phyloP scores from a whole-genome alignment of 176 grass and related monocot genomes.

The Cenchrus fungigraminus region DNA sequence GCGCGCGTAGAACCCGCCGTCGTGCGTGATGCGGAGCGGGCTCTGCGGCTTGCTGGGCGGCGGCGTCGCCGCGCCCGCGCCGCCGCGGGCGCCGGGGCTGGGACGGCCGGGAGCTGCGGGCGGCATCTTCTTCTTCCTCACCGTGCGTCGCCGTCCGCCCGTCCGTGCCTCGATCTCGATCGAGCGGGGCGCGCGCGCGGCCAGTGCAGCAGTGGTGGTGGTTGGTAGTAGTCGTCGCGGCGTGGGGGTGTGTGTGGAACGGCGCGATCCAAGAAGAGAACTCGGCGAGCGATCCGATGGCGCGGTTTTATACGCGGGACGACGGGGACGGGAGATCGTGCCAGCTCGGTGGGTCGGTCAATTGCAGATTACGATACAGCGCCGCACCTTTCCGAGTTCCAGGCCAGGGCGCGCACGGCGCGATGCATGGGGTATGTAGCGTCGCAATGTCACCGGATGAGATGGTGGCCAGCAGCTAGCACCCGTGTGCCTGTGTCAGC shows the following conservation, averaged over 20 bases:
- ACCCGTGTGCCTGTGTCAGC: background rate
- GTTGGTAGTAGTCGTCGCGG: conserved; percentile 6
- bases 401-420: background rate
- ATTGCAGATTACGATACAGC: conserved; percentile 45
- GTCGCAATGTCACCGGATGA: background rate
- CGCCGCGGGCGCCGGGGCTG: background rate
- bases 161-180: background rate
- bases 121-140: background rate
- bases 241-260: background rate
- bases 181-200: background rate
- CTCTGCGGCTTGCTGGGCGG: conserved; percentile 48
- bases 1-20: conserved; percentile 89
- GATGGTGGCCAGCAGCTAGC: background rate
- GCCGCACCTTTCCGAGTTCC: conserved; percentile 14
- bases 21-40: conserved; percentile 56
- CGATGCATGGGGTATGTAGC: background rate
- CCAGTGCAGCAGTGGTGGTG: background rate
- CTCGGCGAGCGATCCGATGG: conserved; percentile 43
- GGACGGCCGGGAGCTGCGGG: background rate
- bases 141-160: too few species aligned
- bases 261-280: conserved; percentile 33
- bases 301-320: conserved; percentile 32
- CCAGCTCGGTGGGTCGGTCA: background rate
- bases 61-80: background rate
- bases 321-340: background rate